Percentiles rank a stretch among this genome's conserved stretches.
phyloP scores from a whole-genome alignment of 2,329 filamentous ascomycete species.

The Amauroascus niger region DNA sequence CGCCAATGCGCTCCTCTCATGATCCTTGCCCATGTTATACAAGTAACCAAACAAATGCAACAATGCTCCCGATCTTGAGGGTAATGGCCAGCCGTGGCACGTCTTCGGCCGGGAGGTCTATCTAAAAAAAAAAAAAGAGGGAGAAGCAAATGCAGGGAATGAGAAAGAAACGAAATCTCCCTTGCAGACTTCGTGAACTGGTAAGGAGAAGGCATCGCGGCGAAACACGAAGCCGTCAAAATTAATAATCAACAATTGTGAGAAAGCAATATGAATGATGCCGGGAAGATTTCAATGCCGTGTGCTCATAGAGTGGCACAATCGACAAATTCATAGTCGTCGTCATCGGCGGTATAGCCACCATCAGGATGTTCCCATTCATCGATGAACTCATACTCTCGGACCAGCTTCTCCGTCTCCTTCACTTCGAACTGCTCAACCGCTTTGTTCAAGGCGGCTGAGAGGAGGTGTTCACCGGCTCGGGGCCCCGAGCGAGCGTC shows the following conservation, averaged over 20 bases:
- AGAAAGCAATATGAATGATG: background rate
- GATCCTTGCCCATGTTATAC: conserved; percentile 16
- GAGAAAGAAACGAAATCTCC: background rate
- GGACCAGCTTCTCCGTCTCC: conserved; percentile 52
- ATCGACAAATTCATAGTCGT: conserved; percentile 20
- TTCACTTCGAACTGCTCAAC: conserved; percentile 51
- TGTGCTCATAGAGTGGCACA: background rate
- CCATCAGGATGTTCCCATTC: conserved; percentile 31
- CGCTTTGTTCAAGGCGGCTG: conserved; percentile 47
- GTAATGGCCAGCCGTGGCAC: conserved; percentile 3
- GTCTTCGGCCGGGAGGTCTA: background rate
- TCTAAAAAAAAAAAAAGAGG: background rate
- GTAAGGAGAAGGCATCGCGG: background rate
- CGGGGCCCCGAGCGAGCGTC: conserved; percentile 43
- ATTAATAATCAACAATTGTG: too few species aligned
- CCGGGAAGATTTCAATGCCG: too few species aligned
- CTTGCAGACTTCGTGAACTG: background rate
- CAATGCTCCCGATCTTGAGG: conserved; percentile 1
- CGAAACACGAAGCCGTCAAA: background rate
- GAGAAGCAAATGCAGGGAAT: background rate
- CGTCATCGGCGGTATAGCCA: conserved; percentile 25
- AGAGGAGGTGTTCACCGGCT: conserved; percentile 49
- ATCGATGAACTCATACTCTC: conserved; percentile 50
- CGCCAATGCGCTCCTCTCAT: conserved; percentile 21
- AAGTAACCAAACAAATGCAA: background rate